These are phyloP conservation scores for Pseudopyricularia cyperi DNA, from an alignment of 2,329 filamentous ascomycete species.

Conservation along the genomic window DNA sequence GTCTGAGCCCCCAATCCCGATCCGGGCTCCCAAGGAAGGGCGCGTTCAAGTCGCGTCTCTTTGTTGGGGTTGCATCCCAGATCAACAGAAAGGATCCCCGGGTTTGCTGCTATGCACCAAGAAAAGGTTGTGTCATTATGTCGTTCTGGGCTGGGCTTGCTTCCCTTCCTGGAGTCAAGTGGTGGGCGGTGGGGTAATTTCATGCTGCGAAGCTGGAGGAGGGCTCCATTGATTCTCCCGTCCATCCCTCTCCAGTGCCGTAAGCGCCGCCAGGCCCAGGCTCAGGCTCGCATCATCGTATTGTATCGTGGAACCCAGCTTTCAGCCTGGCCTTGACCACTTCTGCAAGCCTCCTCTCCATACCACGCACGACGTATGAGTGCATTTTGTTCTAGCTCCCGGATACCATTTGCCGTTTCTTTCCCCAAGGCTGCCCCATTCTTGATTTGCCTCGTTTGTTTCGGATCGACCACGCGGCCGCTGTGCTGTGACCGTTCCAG, in stretches of 20 bases:
- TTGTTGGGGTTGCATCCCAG: background rate
- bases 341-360: background rate
- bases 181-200: slow-evolving; percentile 1
- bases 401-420: background rate
- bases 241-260: background rate
- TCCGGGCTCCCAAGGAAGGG: too few species aligned
- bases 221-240: background rate
- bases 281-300: background rate
- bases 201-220: background rate
- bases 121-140: background rate
- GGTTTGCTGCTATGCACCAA: background rate
- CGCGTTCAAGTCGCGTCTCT: background rate
- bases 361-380: background rate
- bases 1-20: background rate
- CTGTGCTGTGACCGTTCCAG: background rate
- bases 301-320: background rate
- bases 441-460: background rate
- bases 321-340: background rate
- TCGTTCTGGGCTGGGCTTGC: slow-evolving; percentile 1
- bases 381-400: too few species aligned
- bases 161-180: background rate
- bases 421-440: background rate
- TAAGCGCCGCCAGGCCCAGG: background rate
- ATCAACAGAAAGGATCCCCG: background rate
- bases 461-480: background rate